Base-by-base conservation (phyloP, 768 basidiomycete species). In the Cantharellus cinnabarinus region DNA sequence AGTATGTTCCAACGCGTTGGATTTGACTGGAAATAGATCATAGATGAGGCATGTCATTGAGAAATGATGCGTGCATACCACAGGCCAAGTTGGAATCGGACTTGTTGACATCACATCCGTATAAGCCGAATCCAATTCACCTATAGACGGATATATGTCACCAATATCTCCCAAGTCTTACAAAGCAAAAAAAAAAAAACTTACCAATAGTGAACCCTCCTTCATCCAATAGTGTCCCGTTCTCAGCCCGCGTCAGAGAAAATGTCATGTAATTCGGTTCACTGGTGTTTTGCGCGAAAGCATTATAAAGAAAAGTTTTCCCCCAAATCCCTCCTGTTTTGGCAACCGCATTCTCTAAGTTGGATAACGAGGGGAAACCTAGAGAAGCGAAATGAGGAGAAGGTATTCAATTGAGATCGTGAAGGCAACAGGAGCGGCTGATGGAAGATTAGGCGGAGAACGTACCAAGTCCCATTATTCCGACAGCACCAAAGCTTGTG, bases 191-290 rank as follows among this genome's bases (percentile, higher is more conserved):
- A 7, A 54, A 37, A 44, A n/a, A 39, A 34, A 3, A 66, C 74
- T 54, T 60, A 82, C 85, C 86, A 62, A 90, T 77, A 3, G 84
- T 73, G 67, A 90, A 82, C 40, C 71, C 79, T 2, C 89, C 87
- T 62, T 79, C 70, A 2, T 83, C 74, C 39, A 77, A 77, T 61
- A 76, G 76, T 4, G 66, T 67, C n/a, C 68, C 63, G 42, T 83
- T 75, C 5, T 74, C 71, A 50, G 73, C 76, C 58, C 85, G 72
- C 65, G 84, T 79, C 37, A 90, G 72, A 0, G 83, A 75, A 65
- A 90, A 83, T 0, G 85, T 79, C 63, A 90, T 82, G 67, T 79
- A 90, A 65, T 89, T 90, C 53, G 85, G 84, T 65, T 84, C 77
- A 5, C 66, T 69, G 2, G 79, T 77, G 68, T 88, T 82, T 64